Conservation (phyloP, 768 basidiomycete species). For the Royoungia palumana region DNA sequence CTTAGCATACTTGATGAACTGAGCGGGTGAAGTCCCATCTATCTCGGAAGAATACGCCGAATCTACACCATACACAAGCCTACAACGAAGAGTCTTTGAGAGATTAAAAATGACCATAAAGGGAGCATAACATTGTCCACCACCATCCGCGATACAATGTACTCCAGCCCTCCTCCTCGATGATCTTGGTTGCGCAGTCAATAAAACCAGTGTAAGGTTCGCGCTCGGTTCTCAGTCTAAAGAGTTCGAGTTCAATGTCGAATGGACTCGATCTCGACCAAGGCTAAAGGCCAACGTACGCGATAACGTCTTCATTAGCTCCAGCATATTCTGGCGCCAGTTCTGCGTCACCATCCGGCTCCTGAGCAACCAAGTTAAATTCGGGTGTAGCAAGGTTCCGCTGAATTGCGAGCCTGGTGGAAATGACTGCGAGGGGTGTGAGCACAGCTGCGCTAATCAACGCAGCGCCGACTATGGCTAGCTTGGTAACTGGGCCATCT, state of each 20-base stretch:
- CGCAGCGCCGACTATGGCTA: too few species aligned
- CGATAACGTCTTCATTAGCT: conserved; percentile 74
- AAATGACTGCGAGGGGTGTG: conserved; percentile 71
- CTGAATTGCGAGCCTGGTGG: conserved; percentile 74
- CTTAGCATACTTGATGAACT: too few species aligned
- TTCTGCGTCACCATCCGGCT: conserved; percentile 41
- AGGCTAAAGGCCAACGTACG: conserved; percentile 42
- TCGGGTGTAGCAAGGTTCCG: conserved; percentile 52
- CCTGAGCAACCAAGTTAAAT: too few species aligned
- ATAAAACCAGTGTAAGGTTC: conserved; percentile 71
- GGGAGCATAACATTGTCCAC: conserved; percentile 32
- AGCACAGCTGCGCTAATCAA: conserved; percentile 52
- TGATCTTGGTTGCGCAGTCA: conserved; percentile 68
- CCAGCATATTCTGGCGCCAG: conserved; percentile 58
- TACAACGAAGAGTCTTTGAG: too few species aligned
- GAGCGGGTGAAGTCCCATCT: too few species aligned
- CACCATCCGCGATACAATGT: conserved; percentile 80
- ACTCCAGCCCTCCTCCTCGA: conserved; percentile 68
- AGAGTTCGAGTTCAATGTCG: neutral
- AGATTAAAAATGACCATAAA: too few species aligned
- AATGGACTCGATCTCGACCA: neutral
- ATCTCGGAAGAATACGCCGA: too few species aligned
- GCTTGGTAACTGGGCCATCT: too few species aligned
- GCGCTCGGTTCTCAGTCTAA: conserved; percentile 57
- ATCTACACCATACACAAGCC: too few species aligned